Percentiles rank a stretch among this genome's conserved stretches.
These are phyloP conservation scores for Penicillium cinerascens DNA, from an alignment of 495 filamentous ascomycete genomes.

Conservation along the genomic window DNA sequence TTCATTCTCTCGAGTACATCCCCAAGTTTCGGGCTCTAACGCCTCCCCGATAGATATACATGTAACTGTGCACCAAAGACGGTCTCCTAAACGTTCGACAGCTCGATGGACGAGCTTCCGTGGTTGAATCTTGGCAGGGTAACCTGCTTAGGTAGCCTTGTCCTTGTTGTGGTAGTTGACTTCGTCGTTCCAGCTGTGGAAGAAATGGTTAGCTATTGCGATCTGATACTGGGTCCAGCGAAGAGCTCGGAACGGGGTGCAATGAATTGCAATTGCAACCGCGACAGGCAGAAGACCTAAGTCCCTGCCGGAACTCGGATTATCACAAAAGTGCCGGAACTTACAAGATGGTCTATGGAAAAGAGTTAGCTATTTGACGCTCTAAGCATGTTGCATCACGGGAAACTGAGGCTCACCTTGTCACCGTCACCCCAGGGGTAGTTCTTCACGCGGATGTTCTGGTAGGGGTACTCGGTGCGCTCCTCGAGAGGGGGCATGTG, in stretches of 20 bases:
- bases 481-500: slow-evolving; percentile 88
- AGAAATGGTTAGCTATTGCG: slow-evolving; percentile 19
- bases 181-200: slow-evolving; percentile 80
- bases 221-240: not conserved
- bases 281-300: not conserved
- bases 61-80: slow-evolving; percentile 13
- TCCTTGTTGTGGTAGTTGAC: slow-evolving; percentile 98
- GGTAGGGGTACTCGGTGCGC: slow-evolving; percentile 83
- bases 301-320: not conserved
- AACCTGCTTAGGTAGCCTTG: slow-evolving; percentile 54
- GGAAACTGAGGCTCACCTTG: slow-evolving; percentile 57
- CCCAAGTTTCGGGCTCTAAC: slow-evolving; percentile 12
- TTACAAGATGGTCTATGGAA: slow-evolving; percentile 62
- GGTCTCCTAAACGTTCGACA: slow-evolving; percentile 3
- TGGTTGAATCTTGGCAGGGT: not conserved
- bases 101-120: not conserved
- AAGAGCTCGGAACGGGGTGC: not conserved
- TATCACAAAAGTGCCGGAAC: slow-evolving; percentile 23
- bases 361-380: slow-evolving; percentile 31
- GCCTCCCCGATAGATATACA: slow-evolving; percentile 25
- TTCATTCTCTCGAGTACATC: slow-evolving; percentile 17
- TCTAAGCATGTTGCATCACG: not conserved
- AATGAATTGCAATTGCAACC: not conserved
- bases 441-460: slow-evolving; percentile 90
- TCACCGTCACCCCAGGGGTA: slow-evolving; percentile 91